Evolutionary conservation across 116 monocot genomes (phyloP).

Genomic region (Phalaenopsis hybrid): DNA sequence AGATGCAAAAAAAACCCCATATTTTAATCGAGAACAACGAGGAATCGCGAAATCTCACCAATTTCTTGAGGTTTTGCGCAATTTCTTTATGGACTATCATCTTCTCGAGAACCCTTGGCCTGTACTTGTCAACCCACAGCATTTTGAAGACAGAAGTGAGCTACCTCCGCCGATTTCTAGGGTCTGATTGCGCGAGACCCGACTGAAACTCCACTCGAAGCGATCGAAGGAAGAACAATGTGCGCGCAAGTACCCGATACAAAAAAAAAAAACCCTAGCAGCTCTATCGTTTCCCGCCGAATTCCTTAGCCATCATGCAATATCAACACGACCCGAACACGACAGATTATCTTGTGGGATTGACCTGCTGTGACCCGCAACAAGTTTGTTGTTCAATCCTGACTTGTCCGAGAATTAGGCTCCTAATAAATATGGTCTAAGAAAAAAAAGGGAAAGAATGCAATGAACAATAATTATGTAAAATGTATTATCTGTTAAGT

Average conservation of each 20-base stretch:
- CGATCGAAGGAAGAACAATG: neutral
- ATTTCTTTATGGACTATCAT: slow-evolving; percentile 76
- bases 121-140: slow-evolving; percentile 99
- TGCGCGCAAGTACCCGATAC: neutral
- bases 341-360: no score
- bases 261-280: neutral
- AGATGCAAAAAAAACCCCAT: neutral
- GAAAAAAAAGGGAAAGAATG: no score
- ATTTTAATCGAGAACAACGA: neutral
- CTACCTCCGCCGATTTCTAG: neutral
- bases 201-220: neutral
- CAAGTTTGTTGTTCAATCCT: no score
- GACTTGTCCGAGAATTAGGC: no score
- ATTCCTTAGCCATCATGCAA: neutral
- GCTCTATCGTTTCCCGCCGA: neutral
- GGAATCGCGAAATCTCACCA: slow-evolving; percentile 50
- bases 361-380: no score
- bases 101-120: slow-evolving; percentile 88
- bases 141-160: slow-evolving; percentile 20
- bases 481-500: no score
- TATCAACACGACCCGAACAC: no score
- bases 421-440: no score
- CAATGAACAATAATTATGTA: no score
- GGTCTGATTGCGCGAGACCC: neutral
- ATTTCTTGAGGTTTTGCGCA: slow-evolving; percentile 79